A percentile compares a stretch with the other conserved stretches of the same genome.
These are phyloP conservation scores for Serendipita vermifera DNA, from an alignment of 768 basidiomycete species.

Conservation along the genomic window DNA sequence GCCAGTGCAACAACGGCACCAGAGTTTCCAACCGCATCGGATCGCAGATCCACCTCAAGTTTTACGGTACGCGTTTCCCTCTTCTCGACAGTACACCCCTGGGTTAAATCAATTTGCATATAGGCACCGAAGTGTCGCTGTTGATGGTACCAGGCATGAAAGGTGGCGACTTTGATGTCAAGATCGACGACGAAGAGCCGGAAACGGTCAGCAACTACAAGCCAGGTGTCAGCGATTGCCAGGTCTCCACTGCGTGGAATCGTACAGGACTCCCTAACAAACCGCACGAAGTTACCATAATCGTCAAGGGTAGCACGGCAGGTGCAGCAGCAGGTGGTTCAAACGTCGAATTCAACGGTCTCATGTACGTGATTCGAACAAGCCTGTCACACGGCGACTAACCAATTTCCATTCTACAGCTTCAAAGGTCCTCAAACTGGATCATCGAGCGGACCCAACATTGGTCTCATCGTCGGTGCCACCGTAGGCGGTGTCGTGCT, in stretches of 20 bases:
- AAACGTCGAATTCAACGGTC: not conserved
- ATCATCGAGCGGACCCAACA: not conserved
- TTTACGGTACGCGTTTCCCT: not conserved
- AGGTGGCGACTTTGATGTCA: not conserved
- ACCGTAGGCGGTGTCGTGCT: not conserved
- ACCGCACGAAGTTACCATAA: not conserved
- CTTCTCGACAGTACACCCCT: not conserved
- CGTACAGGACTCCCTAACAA: not conserved
- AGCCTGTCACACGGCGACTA: not conserved
- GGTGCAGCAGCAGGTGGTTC: not conserved
- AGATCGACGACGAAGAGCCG: not conserved
- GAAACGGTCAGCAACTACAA: not conserved
- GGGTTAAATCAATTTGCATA: not conserved
- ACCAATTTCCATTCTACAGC: not conserved
- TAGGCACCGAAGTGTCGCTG: not conserved
- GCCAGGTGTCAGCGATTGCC: not conserved
- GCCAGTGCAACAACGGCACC: conserved; percentile 6
- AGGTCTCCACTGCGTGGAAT: not conserved
- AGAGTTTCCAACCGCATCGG: not conserved
- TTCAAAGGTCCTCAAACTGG: not conserved
- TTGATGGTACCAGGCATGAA: not conserved
- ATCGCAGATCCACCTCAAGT: not conserved
- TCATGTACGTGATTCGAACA: not conserved
- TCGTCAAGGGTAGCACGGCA: not conserved
- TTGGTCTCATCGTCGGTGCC: not conserved